Evolutionary conservation across 2,329 filamentous ascomycete genomes (phyloP), one percentile per base, ranked within the genome.

Genomic region (Pyrenophora teres): DNA sequence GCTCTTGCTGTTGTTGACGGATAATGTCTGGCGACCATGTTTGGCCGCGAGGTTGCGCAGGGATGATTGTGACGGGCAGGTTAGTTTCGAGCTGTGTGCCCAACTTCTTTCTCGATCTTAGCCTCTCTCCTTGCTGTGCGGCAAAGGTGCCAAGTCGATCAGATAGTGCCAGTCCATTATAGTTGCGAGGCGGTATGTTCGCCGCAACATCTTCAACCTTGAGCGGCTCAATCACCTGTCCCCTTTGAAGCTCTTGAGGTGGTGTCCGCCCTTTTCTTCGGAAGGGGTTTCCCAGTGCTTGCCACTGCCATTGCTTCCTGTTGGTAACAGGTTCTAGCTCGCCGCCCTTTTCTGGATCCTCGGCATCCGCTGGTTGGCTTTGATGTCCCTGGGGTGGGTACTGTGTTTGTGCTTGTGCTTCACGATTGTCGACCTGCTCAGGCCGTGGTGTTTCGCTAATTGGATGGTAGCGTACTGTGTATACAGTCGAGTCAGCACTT

Each of bases 401-500:
- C 33, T 51, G 43, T 32, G 23, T 42, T 42, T 50, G 44, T 27
- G 43, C 4, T 23, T 54, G 53, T 4, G 56, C 41, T 42, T 32
- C 35, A 13, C 40, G 43, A 30, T 53, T 53, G 21, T 44, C 48
- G 7, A 62, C 57, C 13, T 67, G 63, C 13, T 57, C 48, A 9
- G 64, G 50, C 13, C 68, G 62, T 32, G 69, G 69, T 23, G 69
- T 42, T 71, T 79, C 33, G 77, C 80, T 50, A 76, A 81, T 75
- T 12, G 82, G 78, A 61, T 86, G 82, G 62, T 87, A 85, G 25
- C 81, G 81, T 25, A 87, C 80, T 44, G 83, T 81, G 63, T 87
- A 87, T 4, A 86, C 81, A 1, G 85, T 87, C 55, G 84, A 87
- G 21, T 80, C 81, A 7, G 83, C 83, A 68, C 83, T 87, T 5